phyloP scores from a whole-genome alignment of 202 grass and related monocot genomes.

The Tripidium arundinaceum region DNA sequence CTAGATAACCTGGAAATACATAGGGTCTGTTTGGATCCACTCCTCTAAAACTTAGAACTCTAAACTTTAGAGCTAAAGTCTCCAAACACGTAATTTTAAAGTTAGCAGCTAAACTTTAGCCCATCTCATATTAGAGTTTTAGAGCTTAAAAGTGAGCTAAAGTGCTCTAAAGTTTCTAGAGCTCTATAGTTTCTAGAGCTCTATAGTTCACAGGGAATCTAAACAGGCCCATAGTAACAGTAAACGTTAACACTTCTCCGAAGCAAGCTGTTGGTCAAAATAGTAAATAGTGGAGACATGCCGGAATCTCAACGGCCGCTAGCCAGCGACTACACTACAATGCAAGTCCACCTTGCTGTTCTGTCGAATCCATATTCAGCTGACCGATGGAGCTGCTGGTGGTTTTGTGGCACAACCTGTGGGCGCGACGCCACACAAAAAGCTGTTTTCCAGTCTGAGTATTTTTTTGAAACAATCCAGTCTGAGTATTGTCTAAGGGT shows the following conservation, averaged over 20 bases:
- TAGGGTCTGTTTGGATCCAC: too few relatives aligned
- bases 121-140: too few relatives aligned
- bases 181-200: too few relatives aligned
- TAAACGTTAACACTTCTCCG: not conserved
- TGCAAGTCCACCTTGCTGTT: not conserved
- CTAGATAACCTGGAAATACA: not conserved
- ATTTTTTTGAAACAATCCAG: not conserved
- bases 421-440: not conserved
- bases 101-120: too few relatives aligned
- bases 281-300: not conserved
- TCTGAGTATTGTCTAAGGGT: not conserved
- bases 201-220: too few relatives aligned
- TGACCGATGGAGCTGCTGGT: not conserved
- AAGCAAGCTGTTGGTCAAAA: not conserved
- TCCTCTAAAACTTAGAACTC: too few relatives aligned
- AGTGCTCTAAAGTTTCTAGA: too few relatives aligned
- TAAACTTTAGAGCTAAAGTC: too few relatives aligned
- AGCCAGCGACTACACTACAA: not conserved
- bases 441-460: too few relatives aligned
- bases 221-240: not conserved
- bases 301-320: not conserved
- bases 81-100: too few relatives aligned
- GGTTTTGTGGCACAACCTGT: not conserved
- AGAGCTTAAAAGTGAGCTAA: too few relatives aligned
- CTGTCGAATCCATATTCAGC: not conserved